Conservation (phyloP, 2,329 filamentous ascomycete species). For the Aspergillus ochraceoroseus region DNA sequence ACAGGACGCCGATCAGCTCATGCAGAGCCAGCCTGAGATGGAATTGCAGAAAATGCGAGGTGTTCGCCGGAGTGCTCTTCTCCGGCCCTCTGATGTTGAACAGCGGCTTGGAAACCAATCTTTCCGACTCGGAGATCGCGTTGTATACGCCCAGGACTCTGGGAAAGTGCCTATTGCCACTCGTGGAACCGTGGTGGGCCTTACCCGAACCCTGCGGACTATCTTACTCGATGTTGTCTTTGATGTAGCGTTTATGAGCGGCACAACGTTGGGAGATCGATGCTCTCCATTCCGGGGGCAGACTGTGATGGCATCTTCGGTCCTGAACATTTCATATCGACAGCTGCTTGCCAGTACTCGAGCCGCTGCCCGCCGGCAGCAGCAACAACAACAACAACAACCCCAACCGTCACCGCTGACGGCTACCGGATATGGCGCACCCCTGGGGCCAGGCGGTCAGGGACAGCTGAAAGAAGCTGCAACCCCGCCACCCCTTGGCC, state of each 20-base stretch:
- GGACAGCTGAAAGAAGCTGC: conserved; percentile 56
- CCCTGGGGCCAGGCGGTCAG: conserved; percentile 53
- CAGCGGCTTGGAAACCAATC: conserved; percentile 79
- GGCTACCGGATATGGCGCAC: conserved; percentile 54
- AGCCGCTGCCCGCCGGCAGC: conserved; percentile 43
- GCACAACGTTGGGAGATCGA: conserved; percentile 81
- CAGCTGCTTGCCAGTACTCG: conserved; percentile 64
- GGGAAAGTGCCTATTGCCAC: conserved; percentile 92
- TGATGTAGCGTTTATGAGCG: conserved; percentile 94
- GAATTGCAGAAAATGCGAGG: conserved; percentile 67
- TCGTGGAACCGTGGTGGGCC: conserved; percentile 87
- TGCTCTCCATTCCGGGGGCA: conserved; percentile 92
- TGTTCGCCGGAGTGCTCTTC: conserved; percentile 77
- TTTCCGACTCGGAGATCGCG: conserved; percentile 80
- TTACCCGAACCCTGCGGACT: conserved; percentile 79
- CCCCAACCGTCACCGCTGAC: conserved; percentile 53
- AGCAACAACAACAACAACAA: too few relatives aligned
- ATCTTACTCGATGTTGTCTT: conserved; percentile 87
- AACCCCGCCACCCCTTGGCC: conserved; percentile 54
- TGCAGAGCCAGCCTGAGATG: conserved; percentile 49
- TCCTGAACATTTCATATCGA: conserved; percentile 77
- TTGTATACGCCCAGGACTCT: conserved; percentile 87
- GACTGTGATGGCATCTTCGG: conserved; percentile 80
- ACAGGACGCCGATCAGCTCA: conserved; percentile 62
- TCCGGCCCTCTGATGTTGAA: conserved; percentile 95